Percentiles rank a stretch among this genome's conserved stretches.
These are phyloP conservation scores for Brettanomyces anomalus DNA, from an alignment of 805 yeast species.

Conservation along the genomic window DNA sequence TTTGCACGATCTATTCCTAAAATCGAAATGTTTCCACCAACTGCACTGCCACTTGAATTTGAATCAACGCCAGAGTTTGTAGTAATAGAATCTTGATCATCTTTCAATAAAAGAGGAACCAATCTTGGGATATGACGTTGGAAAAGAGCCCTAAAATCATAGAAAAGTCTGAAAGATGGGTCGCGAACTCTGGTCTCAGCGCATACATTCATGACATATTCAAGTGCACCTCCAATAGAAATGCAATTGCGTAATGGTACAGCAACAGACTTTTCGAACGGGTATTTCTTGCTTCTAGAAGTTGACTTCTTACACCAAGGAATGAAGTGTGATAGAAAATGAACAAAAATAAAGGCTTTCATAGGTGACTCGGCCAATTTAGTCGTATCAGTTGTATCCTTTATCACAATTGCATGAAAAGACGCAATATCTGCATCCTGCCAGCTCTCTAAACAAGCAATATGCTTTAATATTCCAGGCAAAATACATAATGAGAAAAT, in stretches of 20 bases:
- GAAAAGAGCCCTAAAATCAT: slow-evolving; percentile 56
- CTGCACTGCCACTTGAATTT: not conserved
- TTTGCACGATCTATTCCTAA: not conserved
- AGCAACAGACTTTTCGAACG: slow-evolving; percentile 39
- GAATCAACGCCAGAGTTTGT: slow-evolving; percentile 3
- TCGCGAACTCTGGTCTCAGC: slow-evolving; percentile 41
- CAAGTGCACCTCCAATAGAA: slow-evolving; percentile 43
- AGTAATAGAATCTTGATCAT: slow-evolving; percentile 27
- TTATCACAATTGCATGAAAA: slow-evolving; percentile 29
- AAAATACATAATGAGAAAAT: slow-evolving; percentile 53
- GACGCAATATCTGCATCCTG: slow-evolving; percentile 28
- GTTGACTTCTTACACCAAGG: slow-evolving; percentile 55
- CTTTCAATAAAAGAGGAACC: slow-evolving; percentile 42
- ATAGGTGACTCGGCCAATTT: slow-evolving; percentile 38
- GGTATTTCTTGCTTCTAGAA: slow-evolving; percentile 34
- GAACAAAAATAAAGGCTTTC: slow-evolving; percentile 37
- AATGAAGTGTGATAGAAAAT: slow-evolving; percentile 50
- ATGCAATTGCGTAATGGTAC: slow-evolving; percentile 51
- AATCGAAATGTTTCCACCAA: not conserved
- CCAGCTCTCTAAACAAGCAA: slow-evolving; percentile 30
- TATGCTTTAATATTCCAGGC: slow-evolving; percentile 45
- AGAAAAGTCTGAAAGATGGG: slow-evolving; percentile 26
- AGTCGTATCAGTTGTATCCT: slow-evolving; percentile 30
- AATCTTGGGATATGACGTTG: slow-evolving; percentile 60
- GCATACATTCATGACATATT: slow-evolving; percentile 50